Evolutionary conservation across 257 asterid genomes (phyloP), one percentile per base, ranked within the genome.

Genomic region (Primulina eburnea): DNA sequence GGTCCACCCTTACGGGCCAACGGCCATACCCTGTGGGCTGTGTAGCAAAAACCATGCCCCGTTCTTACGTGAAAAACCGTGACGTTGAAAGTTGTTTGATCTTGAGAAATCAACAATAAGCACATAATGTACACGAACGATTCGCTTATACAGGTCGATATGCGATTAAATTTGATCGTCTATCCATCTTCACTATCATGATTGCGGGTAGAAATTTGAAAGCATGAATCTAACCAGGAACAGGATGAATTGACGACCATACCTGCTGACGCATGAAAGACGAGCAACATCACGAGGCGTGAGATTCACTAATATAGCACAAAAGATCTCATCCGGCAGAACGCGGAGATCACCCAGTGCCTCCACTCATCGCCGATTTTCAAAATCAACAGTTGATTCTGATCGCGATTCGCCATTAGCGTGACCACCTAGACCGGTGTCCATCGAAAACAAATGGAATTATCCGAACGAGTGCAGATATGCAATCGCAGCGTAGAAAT

Each of bases 241-340:
- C 8, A 50, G 2, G 20, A 35, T 10, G 70, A 38, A 47, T 38
- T 24, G 32, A 58, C 30, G 70, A 60, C 47, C 11, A 55, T 34
- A 88, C 98, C 99, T 94, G 95, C 99, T 91, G 53, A 83, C 95
- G 80, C 97, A 94, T 64, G 99, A 81, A 73, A 88, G 87, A 75
- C 95, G 96, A 73, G 86, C 92, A 10, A 94, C 82, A 68, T 94
- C 97, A 43, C 74, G 85, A 70, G 96, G 96, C 76, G 89, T 29
- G 76, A 94, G 95, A 38, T 32, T 72, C 26, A 84, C 73, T 57
- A 88, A 35, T 6, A 89, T 82, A 11, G 68, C 32, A 65, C 89
- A 89, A 8, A 94, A 58, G 64, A 77, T 80, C 73, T 94, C 98
- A 60, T 94, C 99, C 9, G 97, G 97, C 76, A 94, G 80, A 70